These are phyloP conservation scores for Dianthus caryophyllus DNA, from an alignment of 148 eudicot genomes.

Conservation along the genomic window DNA sequence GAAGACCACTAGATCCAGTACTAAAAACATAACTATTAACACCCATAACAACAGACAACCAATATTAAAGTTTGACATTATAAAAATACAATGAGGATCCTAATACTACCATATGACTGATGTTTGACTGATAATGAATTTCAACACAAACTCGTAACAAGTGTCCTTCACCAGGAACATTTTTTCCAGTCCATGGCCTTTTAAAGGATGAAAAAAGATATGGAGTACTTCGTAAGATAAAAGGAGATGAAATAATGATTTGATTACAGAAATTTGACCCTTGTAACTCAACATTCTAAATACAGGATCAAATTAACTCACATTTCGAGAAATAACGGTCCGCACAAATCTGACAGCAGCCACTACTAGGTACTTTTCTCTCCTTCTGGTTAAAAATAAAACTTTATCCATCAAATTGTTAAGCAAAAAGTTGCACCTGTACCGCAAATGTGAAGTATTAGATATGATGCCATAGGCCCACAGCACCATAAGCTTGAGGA, in stretches of 20 bases:
- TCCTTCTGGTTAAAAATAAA: constrained; percentile 57
- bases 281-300: background rate
- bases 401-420: constrained; percentile 72
- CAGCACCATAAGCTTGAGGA: constrained; percentile 4
- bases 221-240: background rate
- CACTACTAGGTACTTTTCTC: constrained; percentile 75
- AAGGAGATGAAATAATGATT: background rate
- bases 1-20: background rate
- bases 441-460: constrained; percentile 15
- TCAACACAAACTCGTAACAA: too few relatives aligned
- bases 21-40: background rate
- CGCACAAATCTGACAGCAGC: constrained; percentile 89
- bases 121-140: too few relatives aligned
- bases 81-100: too few relatives aligned
- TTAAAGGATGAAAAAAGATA: background rate
- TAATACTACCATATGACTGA: too few relatives aligned
- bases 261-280: background rate
- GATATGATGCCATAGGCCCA: background rate
- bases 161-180: too few relatives aligned
- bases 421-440: constrained; percentile 78
- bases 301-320: constrained; percentile 35
- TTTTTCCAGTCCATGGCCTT: too few relatives aligned
- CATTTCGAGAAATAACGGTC: constrained; percentile 73
- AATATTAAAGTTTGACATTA: too few relatives aligned
- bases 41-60: background rate